Conservation (phyloP, 1,284 basidiomycete genomes). For the Trametes sp. region DNA sequence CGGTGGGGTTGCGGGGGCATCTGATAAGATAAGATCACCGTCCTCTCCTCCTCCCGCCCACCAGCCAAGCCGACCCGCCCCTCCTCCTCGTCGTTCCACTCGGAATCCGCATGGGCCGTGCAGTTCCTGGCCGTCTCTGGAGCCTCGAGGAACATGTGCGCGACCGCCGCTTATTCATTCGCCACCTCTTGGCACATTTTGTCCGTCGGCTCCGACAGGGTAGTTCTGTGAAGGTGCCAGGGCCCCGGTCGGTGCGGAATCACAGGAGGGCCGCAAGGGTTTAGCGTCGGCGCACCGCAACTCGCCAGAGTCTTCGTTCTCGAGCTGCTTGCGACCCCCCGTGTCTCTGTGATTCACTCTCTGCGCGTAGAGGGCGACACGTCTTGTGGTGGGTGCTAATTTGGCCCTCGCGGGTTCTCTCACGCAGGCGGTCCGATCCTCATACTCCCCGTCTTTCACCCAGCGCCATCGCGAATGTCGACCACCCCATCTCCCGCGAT, state of each 20-base stretch:
- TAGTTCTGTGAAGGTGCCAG: constrained; percentile 12
- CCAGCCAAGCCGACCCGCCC: constrained; percentile 20
- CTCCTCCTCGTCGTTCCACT: constrained; percentile 4
- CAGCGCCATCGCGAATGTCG: constrained; percentile 22
- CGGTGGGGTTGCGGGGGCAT: constrained; percentile 11
- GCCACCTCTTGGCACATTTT: constrained; percentile 5
- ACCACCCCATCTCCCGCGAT: constrained; percentile 13
- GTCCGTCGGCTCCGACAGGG: constrained; percentile 20
- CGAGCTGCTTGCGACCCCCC: background rate
- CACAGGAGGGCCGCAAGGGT: constrained; percentile 5
- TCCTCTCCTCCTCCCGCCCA: constrained; percentile 8
- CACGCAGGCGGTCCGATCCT: constrained; percentile 30
- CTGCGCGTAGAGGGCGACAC: background rate
- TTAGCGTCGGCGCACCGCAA: background rate
- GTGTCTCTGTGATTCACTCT: background rate
- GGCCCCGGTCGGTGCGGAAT: background rate
- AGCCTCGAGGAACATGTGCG: background rate
- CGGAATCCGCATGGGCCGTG: constrained; percentile 12
- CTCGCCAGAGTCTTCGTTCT: background rate
- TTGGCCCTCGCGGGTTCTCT: constrained; percentile 11
- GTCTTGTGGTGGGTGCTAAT: constrained; percentile 16
- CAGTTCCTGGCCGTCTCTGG: constrained; percentile 14
- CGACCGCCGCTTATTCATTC: background rate
- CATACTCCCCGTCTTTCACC: constrained; percentile 17
- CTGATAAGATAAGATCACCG: constrained; percentile 34